Percentiles rank a stretch among this genome's conserved stretches.
These are phyloP conservation scores for Dactylorhiza incarnata DNA, from an alignment of 106 monocot species.

Conservation along the genomic window DNA sequence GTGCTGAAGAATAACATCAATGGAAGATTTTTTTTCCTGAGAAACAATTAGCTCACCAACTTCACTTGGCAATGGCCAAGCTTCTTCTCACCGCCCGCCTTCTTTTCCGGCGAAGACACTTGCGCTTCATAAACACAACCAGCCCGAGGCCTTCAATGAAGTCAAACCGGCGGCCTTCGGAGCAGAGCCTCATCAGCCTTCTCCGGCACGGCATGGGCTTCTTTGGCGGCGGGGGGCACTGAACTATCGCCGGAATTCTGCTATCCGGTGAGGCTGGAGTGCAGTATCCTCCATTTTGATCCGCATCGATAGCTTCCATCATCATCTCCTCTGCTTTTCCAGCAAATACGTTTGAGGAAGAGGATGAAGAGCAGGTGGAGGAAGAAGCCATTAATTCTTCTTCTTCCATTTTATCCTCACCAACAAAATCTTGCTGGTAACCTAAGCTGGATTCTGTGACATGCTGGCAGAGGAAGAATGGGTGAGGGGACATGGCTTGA, in stretches of 20 bases:
- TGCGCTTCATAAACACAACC: slow-evolving; percentile 4
- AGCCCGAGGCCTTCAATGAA: not conserved
- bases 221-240: slow-evolving; percentile 8
- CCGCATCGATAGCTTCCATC: not conserved
- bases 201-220: not conserved
- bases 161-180: not conserved
- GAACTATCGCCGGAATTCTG: slow-evolving; percentile 1
- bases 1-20: too few relatives aligned
- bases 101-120: not conserved
- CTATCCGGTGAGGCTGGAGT: not conserved
- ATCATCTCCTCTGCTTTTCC: not conserved
- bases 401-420: not conserved
- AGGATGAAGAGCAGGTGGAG: not conserved
- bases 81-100: not conserved
- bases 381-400: not conserved
- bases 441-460: not conserved
- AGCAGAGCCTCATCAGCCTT: not conserved
- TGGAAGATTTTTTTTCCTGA: not conserved
- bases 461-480: not conserved
- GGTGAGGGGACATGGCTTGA: not conserved
- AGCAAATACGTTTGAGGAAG: not conserved
- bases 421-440: not conserved
- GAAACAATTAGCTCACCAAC: not conserved
- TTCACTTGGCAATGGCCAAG: not conserved
- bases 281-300: slow-evolving; percentile 8